These are phyloP conservation scores for Aspergillus diversus DNA, from an alignment of 495 filamentous ascomycete genomes.

Conservation along the genomic window DNA sequence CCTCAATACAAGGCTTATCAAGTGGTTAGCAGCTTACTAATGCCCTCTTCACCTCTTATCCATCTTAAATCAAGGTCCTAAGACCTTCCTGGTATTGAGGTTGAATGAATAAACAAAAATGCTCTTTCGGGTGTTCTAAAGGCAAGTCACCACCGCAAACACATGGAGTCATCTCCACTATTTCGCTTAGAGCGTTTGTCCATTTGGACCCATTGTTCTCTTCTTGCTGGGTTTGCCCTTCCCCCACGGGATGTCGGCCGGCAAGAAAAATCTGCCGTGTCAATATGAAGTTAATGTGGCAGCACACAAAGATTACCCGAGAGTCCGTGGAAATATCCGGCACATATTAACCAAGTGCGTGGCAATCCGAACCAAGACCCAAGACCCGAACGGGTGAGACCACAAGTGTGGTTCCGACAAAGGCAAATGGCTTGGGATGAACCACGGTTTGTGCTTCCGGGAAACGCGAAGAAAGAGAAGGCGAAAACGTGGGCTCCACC, in stretches of 20 bases:
- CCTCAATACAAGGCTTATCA: background rate
- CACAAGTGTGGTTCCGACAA: slow-evolving; percentile 19
- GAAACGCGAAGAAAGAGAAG: slow-evolving; percentile 7
- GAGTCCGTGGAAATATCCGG: slow-evolving; percentile 10
- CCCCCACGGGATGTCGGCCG: background rate
- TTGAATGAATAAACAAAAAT: no score
- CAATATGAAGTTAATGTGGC: slow-evolving; percentile 1
- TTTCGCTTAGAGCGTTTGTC: background rate
- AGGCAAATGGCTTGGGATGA: slow-evolving; percentile 13
- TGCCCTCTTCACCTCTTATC: background rate
- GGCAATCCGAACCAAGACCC: background rate
- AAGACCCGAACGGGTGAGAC: background rate
- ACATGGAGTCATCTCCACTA: slow-evolving; percentile 1
- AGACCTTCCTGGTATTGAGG: background rate
- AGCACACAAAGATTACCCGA: slow-evolving; percentile 9
- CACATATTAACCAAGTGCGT: background rate
- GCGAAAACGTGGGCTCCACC: background rate
- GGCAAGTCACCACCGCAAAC: background rate
- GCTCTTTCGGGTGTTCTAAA: no score
- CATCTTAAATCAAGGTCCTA: background rate
- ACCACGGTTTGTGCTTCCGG: slow-evolving; percentile 8
- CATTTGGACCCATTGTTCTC: slow-evolving; percentile 3
- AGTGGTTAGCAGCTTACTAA: background rate
- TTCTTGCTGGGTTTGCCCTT: background rate
- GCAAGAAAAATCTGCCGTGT: slow-evolving; percentile 3